Evolutionary conservation across 2,329 filamentous ascomycete species (phyloP), one percentile per base, ranked within the genome.

Genomic region (Grosmannia clavigera): DNA sequence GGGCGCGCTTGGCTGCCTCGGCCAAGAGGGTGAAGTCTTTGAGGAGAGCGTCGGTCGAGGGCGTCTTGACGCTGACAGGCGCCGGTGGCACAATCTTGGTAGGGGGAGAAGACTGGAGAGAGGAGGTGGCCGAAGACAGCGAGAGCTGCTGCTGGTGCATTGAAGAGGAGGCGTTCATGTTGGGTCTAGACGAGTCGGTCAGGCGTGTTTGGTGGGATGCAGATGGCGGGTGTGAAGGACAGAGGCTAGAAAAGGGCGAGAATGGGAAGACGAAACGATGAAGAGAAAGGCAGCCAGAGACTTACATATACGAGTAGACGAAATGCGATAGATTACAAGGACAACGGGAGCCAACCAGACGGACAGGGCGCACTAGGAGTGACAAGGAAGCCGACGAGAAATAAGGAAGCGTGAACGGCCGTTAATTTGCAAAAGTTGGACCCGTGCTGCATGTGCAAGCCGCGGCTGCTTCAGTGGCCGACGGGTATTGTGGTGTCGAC

Each of bases 1-100:
- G 90, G 11, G 92, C 92, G 51, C 92, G 81, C 74, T 95, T 96
- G 52, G 91, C 92, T 2, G 92, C 92, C 76, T 97, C 92, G 43
- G 92, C 92, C 51, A 96, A 81, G 35, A 96, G 81, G 61, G 82
- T 92, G 68, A 92, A 89, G 72, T 95, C 87, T 67, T 86, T 84
- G 62, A 95, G 79, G 69, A 91, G 91, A 33, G 74, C 65, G 59
- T 82, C 80, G 58, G 79, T 78, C 16, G 77, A 78, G 1, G 75
- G 68, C 1, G 69, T 59, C 65, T 72, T 71, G 62, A 61, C 56
- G 63, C 69, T 68, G 52, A 67, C 63, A 11, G 69, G 67, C 40
- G 67, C 64, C 12, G 69, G 68, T 7, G 68, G 68, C 25, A 62
- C 64, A 48, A 67, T 65, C 55, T 66, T 65, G 62, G 68, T 31